Base-by-base conservation (phyloP, 257 asterid species). In the Nicotiana attenuata region DNA sequence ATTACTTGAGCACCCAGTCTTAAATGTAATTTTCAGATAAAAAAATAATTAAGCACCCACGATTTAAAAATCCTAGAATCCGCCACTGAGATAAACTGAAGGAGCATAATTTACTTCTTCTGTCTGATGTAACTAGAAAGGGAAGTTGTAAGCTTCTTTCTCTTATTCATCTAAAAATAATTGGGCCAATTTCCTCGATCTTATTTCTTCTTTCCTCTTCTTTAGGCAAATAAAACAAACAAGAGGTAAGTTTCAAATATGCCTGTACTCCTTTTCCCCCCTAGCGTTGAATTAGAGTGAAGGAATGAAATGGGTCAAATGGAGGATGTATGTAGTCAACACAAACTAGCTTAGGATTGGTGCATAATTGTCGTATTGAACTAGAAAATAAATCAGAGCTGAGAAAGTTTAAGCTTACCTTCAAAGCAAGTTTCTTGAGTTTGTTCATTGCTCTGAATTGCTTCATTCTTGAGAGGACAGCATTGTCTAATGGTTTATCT, bases 391-490 rank as follows among this genome's bases (percentile, higher is more conserved):
- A 14, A 24, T 73, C 41, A 73, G 16, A 73, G 79, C 24, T 17
- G 15, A 71, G 14, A 20, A 71, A 45, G 20, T 20, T 22, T 3
- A 3, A 73, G 33, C 2, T 50, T 87, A 92, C 98, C 98, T 92
- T 93, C 56, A 93, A 87, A 26, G 98, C 98, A 47, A 93, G 92
- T 85, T 91, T 92, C 76, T 93, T 93, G 68, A 93, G 98, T 86
- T 90, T 93, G 91, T 92, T 93, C 98, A 93, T 93, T 11, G 98
- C 98, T 85, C 96, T 85, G 91, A 93, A 93, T 76, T 93, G 98
- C 92, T 92, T 93, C 97, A 93, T 91, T 86, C 98, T 90, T 3
- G 97, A 85, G 41, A 93, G 92, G 26, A 93, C 98, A 26, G 97
- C 98, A 61, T 90, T 92, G 82, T 92, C 97, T 57, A 93, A 86